Evolutionary conservation across 495 filamentous ascomycete species (phyloP), one percentile per base, ranked within the genome.

Genomic region (Parathielavia hyrcaniae): DNA sequence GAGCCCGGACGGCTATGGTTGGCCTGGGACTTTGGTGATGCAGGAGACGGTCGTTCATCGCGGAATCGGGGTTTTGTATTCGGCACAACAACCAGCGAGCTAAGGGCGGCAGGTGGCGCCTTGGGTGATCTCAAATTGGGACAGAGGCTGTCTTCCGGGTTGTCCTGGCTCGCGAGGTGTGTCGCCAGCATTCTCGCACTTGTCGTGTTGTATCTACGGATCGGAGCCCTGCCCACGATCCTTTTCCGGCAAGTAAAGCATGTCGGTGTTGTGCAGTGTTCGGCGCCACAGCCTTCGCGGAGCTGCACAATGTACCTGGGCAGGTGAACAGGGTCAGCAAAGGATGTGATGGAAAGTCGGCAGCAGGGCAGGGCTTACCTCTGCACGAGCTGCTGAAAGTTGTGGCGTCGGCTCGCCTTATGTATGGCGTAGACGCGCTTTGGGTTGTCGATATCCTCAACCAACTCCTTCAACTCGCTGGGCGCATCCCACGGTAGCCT

Each of bases 261-360:
- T 35, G 89, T 90, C 14, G 88, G 70, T 1, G 85, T 93, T 19
- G 75, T 78, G 71, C 91, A 96, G 44, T 75, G 70, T n/a, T 78
- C 73, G 49, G 82, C 79, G 48, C 81, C 77, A 65, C 91, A 96
- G 54, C 91, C 91, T 57, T 90, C 80, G 38, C 89, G 80, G n/a
- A 96, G 79, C 72, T 96, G 91, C 19, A 79, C 75, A 59, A 91
- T 87, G 66, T 87, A 95, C 60, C 90, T 95, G 67, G 2, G n/a
- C 22, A 44, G 50, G 17, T n/a, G 13, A 53, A 10, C 41, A 61
- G 19, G 36, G 57, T 71, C 57, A 53, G 43, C 34, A 13, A 36
- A 47, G 13, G 38, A 17, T 30, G 26, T 30, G 26, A 30, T 6
- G 4, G 5, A 10, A 30, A 58, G 40, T 43, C 35, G 23, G 48